Evolutionary conservation across 768 basidiomycete species (phyloP).

Genomic region (Omphalotus guepiniiformis): DNA sequence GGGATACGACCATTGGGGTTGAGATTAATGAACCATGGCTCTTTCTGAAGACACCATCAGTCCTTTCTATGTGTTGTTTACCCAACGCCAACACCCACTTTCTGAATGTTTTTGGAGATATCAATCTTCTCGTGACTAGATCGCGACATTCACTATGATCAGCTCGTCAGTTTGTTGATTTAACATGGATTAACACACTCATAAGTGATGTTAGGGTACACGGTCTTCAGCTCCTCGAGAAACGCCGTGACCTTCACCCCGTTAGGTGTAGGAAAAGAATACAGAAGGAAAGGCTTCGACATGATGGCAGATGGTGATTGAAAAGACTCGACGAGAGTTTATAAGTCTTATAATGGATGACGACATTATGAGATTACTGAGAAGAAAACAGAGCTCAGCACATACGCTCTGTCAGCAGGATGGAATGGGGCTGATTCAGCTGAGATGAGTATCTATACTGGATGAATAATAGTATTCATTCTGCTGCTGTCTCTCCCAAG

Average conservation of each 20-base stretch:
- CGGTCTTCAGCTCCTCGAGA: slow-evolving; percentile 60
- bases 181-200: slow-evolving; percentile 32
- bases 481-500: background rate
- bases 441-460: background rate
- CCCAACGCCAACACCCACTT: slow-evolving; percentile 36
- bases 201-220: slow-evolving; percentile 47
- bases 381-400: too few relatives aligned
- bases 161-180: too few relatives aligned
- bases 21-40: slow-evolving; percentile 71
- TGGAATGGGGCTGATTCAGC: background rate
- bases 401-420: background rate
- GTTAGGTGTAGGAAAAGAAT: slow-evolving; percentile 59
- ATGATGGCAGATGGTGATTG: background rate
- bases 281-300: slow-evolving; percentile 44
- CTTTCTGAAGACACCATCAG: too few relatives aligned
- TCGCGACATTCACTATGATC: background rate
- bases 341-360: too few relatives aligned
- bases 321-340: background rate
- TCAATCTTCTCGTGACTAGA: slow-evolving; percentile 50
- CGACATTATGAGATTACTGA: too few relatives aligned
- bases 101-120: slow-evolving; percentile 66
- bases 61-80: too few relatives aligned
- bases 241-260: slow-evolving; percentile 45
- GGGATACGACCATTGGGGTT: slow-evolving; percentile 65
- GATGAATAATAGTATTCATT: background rate